phyloP scores from a whole-genome alignment of 306 rosid genomes.

The Begonia fuchsioides region DNA sequence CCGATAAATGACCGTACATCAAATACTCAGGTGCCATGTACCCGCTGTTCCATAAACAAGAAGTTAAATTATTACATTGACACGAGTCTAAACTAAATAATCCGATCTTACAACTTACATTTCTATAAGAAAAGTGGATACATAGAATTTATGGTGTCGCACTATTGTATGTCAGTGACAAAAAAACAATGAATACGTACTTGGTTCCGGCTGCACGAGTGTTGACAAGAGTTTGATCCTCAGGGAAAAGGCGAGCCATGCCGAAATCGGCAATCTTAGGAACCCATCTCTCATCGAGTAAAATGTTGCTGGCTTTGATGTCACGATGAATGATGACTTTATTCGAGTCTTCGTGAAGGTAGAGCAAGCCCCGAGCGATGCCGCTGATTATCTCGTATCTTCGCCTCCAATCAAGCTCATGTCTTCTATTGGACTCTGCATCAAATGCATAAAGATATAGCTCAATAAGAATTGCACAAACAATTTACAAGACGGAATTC shows the following conservation, averaged over 20 bases:
- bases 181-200: conserved; percentile 21
- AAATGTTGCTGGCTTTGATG: conserved; percentile 80
- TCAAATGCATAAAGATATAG: background rate
- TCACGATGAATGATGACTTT: conserved; percentile 78
- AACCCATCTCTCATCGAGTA: conserved; percentile 80
- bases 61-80: background rate
- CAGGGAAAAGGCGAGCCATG: conserved; percentile 98
- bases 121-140: too few relatives aligned
- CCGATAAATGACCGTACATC: conserved; percentile 70
- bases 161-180: background rate
- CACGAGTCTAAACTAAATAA: too few relatives aligned
- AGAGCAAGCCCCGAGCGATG: conserved; percentile 69
- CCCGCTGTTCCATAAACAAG: conserved; percentile 35
- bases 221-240: conserved; percentile 77
- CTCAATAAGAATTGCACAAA: background rate
- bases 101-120: too few relatives aligned
- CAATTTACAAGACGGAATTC: background rate
- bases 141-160: too few relatives aligned
- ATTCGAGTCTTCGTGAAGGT: conserved; percentile 91
- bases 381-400: conserved; percentile 65
- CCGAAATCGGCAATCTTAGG: conserved; percentile 98
- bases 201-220: conserved; percentile 97
- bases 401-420: conserved; percentile 73
- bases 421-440: conserved; percentile 40
- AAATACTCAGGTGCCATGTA: conserved; percentile 95